Conservation (phyloP, 257 asterid species). For the Fraxinus quadrangulata region DNA sequence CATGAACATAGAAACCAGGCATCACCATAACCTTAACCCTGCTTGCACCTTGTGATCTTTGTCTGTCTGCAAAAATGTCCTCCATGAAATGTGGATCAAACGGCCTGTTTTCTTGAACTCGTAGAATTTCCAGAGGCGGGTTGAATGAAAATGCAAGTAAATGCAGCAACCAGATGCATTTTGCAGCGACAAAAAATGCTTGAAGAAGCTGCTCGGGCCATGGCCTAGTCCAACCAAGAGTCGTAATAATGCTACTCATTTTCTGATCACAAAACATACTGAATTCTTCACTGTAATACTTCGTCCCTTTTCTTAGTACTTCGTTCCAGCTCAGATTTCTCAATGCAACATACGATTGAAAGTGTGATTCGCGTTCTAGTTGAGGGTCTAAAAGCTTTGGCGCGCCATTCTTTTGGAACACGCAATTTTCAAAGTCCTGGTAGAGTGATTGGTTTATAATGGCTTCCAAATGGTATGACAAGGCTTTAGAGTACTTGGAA, state of each 20-base stretch:
- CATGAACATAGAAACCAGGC: slow-evolving; percentile 92
- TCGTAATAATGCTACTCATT: slow-evolving; percentile 65
- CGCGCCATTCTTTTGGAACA: slow-evolving; percentile 71
- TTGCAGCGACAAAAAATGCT: slow-evolving; percentile 82
- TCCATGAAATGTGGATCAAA: slow-evolving; percentile 78
- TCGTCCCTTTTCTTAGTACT: slow-evolving; percentile 83
- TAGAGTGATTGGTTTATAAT: slow-evolving; percentile 74
- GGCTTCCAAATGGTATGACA: slow-evolving; percentile 75
- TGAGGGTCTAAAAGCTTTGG: slow-evolving; percentile 65
- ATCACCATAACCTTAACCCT: slow-evolving; percentile 80
- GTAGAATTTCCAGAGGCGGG: slow-evolving; percentile 52
- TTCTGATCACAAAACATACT: slow-evolving; percentile 90
- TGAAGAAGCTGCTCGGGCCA: slow-evolving; percentile 98
- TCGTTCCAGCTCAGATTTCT: slow-evolving; percentile 91
- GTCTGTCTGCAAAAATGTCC: slow-evolving; percentile 62
- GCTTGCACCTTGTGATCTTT: slow-evolving; percentile 52
- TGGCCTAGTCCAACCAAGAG: slow-evolving; percentile 74
- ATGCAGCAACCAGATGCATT: slow-evolving; percentile 94
- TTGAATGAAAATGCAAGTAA: slow-evolving; percentile 80
- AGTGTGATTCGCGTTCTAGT: slow-evolving; percentile 60
- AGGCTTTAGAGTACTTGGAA: slow-evolving; percentile 62
- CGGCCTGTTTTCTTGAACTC: slow-evolving; percentile 63
- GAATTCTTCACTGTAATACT: slow-evolving; percentile 84
- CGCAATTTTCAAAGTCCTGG: slow-evolving; percentile 83
- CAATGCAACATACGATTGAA: slow-evolving; percentile 69